Evolutionary conservation across 2,329 filamentous ascomycete species (phyloP), one percentile per base, ranked within the genome.

Genomic region (Pseudogymnoascus sp.): DNA sequence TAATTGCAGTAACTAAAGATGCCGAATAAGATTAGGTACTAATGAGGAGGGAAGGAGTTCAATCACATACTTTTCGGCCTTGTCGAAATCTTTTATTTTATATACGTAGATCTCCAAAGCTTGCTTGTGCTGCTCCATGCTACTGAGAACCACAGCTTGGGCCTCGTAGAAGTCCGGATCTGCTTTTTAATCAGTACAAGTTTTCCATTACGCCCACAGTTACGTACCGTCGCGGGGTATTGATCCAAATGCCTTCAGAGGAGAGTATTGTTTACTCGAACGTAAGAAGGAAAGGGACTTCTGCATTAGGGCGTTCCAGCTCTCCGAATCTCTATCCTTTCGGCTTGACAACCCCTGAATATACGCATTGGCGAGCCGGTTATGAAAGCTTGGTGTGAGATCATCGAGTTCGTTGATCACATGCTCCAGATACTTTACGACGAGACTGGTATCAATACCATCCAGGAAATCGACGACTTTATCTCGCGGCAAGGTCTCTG

Each of bases 71-170:
- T 96, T 91, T 82, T 99, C 95, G 33, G 95, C 95, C 76, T 96
- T 97, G 11, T 78, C 79, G 66, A 90, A 93, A 74, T 96, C 88
- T 68, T 89, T 80, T 74, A 99, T 84, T 74, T 93, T 95, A 77
- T 97, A 99, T 29, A 97, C 93, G 73, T 96, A 99, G 61, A 99
- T 96, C 73, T 95, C 89, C n/a, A 99, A 79, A 0, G 95, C 95
- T 76, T 97, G 92, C 72, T 91, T 93, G 77, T 99, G 93, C 70
- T 93, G 89, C 6, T 91, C 91, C 90, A 97, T 96, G 69, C 95
- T 96, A 75, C 91, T 92, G 40, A 97, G 84, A 19, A 97, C 88
- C 50, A 97, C 88, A 6, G 95, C 95, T 65, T 93, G 87, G 1
- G 91, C 87, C 74, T 97, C 93, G 74, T 89, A 96, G 71, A 97